Percentiles rank a stretch among this genome's conserved stretches.
These are phyloP conservation scores for Polytolypa hystricis DNA, from an alignment of 2,329 filamentous ascomycete species.

Conservation along the genomic window DNA sequence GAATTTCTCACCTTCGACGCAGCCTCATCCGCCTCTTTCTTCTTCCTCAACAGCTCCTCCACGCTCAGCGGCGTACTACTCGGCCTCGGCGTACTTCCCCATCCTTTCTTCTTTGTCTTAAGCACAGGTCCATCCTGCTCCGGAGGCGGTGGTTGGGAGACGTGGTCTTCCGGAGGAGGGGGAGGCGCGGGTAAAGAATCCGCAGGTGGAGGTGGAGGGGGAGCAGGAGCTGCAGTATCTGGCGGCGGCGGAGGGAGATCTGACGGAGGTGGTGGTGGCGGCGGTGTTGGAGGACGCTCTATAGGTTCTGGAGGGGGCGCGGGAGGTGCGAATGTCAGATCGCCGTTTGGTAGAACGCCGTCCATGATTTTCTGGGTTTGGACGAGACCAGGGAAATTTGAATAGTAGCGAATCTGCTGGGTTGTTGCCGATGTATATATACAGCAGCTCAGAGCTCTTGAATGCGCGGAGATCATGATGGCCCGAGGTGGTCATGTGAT, in stretches of 20 bases:
- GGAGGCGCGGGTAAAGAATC: constrained; percentile 24
- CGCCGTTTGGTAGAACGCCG: constrained; percentile 21
- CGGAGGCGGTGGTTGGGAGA: constrained; percentile 32
- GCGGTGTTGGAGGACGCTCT: constrained; percentile 29
- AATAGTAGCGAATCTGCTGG: too few relatives aligned
- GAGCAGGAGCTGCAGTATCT: constrained; percentile 24
- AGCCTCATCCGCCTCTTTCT: constrained; percentile 73
- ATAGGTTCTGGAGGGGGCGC: constrained; percentile 27
- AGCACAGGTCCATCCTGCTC: too few relatives aligned
- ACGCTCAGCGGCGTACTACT: constrained; percentile 55
- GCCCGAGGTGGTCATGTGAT: background rate
- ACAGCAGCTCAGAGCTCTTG: too few relatives aligned
- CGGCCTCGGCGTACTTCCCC: constrained; percentile 33
- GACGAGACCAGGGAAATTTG: too few relatives aligned
- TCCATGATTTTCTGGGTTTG: constrained; percentile 23
- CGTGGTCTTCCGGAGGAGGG: constrained; percentile 32
- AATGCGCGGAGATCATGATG: background rate
- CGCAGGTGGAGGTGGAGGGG: constrained; percentile 28
- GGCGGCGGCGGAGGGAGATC: constrained; percentile 33
- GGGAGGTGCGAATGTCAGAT: constrained; percentile 16
- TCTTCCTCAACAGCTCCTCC: constrained; percentile 74
- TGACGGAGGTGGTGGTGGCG: constrained; percentile 31
- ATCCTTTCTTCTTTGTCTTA: constrained; percentile 46
- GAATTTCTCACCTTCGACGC: constrained; percentile 54
- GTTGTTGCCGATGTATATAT: too few relatives aligned